Base-by-base conservation (phyloP, 2,329 filamentous ascomycete genomes). In the Aureobasidium lini region DNA sequence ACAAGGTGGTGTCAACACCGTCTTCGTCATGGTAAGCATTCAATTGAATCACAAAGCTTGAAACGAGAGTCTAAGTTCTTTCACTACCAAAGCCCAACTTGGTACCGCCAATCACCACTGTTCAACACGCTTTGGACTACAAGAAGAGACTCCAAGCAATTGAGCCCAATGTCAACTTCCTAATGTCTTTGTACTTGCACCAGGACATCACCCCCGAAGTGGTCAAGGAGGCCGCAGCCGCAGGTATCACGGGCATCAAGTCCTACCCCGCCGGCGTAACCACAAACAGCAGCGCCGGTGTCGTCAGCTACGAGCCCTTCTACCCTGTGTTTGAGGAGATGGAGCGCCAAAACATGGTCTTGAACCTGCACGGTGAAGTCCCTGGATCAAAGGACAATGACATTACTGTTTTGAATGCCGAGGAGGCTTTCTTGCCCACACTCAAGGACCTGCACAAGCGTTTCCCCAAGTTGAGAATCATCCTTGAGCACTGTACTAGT, bases 351-450 rank as follows among this genome's bases (percentile, higher is more conserved):
- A 85, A 86, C 65, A 79, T 96, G 70, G 82, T 95, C n/a, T 80
- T 95, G 43, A 96, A 96, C 75, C 78, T 97, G n/a, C 92, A 97
- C 71, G 93, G 92, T 64, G 93, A 96, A 75, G 84, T 87, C n/a
- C 86, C 85, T 0, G 79, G 80, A 1, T 77, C 77, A 64, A 71
- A 72, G 46, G 68, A 65, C 57, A 64, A 69, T 48, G 69, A 74
- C 62, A 70, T 73, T 62, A 73, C 71, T 9, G 70, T 74, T 3
- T 75, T 90, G 63, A 88, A 87, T 66, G 87, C 86, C 18, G 88
- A 92, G 72, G 81, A 84, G 62, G 79, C 78, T 2, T 97, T 97
- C 75, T 78, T 97, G 8, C 92, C 92, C 0, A 93, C 87, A 0
- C 79, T 96, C 36, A 78, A 82, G 63, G 81, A 82, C 16, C 81